Evolutionary conservation across 768 basidiomycete genomes (phyloP), one percentile per base, ranked within the genome.

Genomic region (Amanita polypyramis): DNA sequence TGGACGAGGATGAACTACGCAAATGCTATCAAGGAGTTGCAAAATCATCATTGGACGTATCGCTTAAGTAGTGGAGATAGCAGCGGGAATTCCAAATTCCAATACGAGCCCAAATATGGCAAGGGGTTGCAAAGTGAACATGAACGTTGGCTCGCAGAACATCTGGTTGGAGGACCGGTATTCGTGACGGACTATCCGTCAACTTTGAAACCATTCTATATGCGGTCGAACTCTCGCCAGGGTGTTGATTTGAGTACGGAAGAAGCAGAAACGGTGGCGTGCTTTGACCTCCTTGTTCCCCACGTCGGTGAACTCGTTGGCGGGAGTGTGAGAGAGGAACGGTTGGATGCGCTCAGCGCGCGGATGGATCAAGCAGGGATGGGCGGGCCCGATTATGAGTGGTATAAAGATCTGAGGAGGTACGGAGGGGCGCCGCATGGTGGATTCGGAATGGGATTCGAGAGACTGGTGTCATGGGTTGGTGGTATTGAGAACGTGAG

Each of bases 401-500:
- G 86, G 87, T 99, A 99, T 64, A 52, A 81, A 43, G 92, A 96
- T 55, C 60, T 96, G 54, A 70, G 95, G 51, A 73, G 72, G 57
- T 94, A 76, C 56, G 96, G 96, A 8, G 83, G 84, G 14, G 84
- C 88, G 15, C 87, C 91, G 2, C 95, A 97, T 64, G 93, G 88
- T 12, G 96, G 96, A 12, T 98, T 92, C 64, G 96, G 96, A 4
- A 72, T 98, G 70, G 96, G 96, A 1, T 96, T 95, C 58, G 96
- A 99, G 63, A 70, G 96, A 51, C 69, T 96, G 15, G 72, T 98
- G 14, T 78, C 80, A 37, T 95, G 89, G 86, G 65, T 96, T 9
- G 80, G 83, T 15, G 93, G 92, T 0, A 72, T 89, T 38, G 83
- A 85, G 51, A 98, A 95, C 63, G 76, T 98, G n/a, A 72, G 88